Conservation (phyloP, 805 yeast genomes). For the Saccharomycopsis guyanensis region DNA sequence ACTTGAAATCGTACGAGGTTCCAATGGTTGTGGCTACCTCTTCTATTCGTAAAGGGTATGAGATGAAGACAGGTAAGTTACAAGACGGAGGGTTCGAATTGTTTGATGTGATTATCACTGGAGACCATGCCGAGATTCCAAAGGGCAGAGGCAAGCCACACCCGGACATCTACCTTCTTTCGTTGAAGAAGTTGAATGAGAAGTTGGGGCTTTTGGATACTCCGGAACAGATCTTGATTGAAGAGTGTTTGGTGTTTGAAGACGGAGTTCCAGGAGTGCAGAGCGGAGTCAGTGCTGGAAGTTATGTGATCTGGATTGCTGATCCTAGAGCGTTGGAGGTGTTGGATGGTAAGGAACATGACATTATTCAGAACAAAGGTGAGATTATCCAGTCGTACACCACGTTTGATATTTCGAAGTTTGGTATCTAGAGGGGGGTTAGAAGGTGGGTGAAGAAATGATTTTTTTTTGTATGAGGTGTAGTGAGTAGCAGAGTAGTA, state of each 20-base stretch:
- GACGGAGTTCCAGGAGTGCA: constrained; percentile 91
- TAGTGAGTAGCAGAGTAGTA: too few relatives aligned
- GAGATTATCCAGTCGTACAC: constrained; percentile 44
- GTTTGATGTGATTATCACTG: constrained; percentile 67
- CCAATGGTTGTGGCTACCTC: constrained; percentile 93
- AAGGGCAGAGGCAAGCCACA: constrained; percentile 86
- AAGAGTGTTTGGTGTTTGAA: constrained; percentile 85
- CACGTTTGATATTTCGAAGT: constrained; percentile 44
- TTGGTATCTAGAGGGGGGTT: constrained; percentile 38
- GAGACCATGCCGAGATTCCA: constrained; percentile 81
- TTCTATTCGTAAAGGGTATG: constrained; percentile 52
- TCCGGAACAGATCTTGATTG: constrained; percentile 45
- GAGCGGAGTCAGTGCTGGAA: constrained; percentile 79
- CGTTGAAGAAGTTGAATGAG: constrained; percentile 64
- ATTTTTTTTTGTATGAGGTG: too few relatives aligned
- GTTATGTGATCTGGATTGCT: constrained; percentile 91
- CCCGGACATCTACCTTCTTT: constrained; percentile 88
- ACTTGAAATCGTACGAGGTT: constrained; percentile 26
- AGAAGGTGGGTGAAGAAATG: too few relatives aligned
- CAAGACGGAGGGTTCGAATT: constrained; percentile 45
- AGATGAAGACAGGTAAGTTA: constrained; percentile 68
- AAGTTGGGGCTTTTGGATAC: constrained; percentile 27
- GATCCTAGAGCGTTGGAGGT: constrained; percentile 61
- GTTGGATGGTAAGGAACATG: constrained; percentile 42
- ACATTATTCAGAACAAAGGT: constrained; percentile 49